Conservation (phyloP, 2,329 filamentous ascomycete species). For the Huntiella moniliformis region DNA sequence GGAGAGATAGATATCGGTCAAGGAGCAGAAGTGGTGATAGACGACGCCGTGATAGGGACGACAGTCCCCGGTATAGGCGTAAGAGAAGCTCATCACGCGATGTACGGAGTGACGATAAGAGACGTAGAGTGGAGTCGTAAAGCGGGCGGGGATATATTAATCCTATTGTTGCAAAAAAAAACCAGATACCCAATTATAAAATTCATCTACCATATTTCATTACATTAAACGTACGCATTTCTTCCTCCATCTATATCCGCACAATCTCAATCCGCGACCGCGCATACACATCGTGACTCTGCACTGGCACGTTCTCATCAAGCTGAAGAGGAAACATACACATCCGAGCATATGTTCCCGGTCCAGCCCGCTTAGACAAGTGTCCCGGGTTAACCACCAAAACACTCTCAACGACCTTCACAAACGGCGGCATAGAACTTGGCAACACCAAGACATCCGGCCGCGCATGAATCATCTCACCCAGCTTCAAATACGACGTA, state of each 20-base stretch:
- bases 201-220: background rate
- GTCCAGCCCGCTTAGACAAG: slow-evolving; percentile 63
- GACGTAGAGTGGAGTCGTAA: slow-evolving; percentile 33
- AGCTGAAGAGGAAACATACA: slow-evolving; percentile 47
- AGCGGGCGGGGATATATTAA: slow-evolving; percentile 14
- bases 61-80: slow-evolving; percentile 18
- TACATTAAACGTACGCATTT: too few species aligned
- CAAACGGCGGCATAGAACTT: slow-evolving; percentile 68
- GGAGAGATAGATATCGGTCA: slow-evolving; percentile 17
- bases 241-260: slow-evolving; percentile 36
- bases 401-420: slow-evolving; percentile 80
- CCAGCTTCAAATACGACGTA: slow-evolving; percentile 65
- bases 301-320: slow-evolving; percentile 34
- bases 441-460: slow-evolving; percentile 75
- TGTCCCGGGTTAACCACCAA: slow-evolving; percentile 80
- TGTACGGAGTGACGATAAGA: slow-evolving; percentile 37
- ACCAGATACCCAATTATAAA: background rate
- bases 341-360: slow-evolving; percentile 74
- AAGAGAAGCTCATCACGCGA: slow-evolving; percentile 36
- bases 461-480: slow-evolving; percentile 71
- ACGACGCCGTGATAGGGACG: slow-evolving; percentile 13
- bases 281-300: slow-evolving; percentile 62
- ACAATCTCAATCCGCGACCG: slow-evolving; percentile 74
- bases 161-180: slow-evolving; percentile 5
- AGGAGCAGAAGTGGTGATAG: slow-evolving; percentile 17